phyloP scores from a whole-genome alignment of 306 rosid genomes.

The Trifolium repens region DNA sequence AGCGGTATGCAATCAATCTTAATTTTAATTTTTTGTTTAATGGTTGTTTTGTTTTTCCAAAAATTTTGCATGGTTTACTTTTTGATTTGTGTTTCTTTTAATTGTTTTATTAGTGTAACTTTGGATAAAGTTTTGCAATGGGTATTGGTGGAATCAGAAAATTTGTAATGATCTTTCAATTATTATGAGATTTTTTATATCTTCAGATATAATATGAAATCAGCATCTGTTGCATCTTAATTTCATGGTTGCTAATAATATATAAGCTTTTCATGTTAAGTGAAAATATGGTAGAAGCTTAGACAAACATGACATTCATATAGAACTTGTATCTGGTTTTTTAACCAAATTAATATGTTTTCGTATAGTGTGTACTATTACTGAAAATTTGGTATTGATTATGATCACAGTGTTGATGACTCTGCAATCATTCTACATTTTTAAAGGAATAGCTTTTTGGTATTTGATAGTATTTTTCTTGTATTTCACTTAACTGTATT shows the following conservation, averaged over 20 bases:
- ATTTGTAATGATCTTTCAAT: not conserved
- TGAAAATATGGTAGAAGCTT: not conserved
- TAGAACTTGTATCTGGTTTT: not conserved
- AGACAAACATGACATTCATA: not conserved
- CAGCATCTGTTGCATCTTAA: not conserved
- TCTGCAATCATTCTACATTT: not conserved
- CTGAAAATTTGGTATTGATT: not conserved
- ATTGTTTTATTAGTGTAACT: not conserved
- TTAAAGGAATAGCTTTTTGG: not conserved
- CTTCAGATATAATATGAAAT: not conserved
- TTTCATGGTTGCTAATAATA: not conserved
- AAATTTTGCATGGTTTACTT: not conserved
- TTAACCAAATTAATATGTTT: constrained; percentile 7
- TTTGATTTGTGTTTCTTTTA: not conserved
- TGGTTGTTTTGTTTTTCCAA: not conserved
- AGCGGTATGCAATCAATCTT: constrained; percentile 37
- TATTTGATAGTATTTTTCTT: not conserved
- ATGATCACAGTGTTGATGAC: not conserved
- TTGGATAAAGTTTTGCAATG: not conserved
- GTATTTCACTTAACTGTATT: not conserved
- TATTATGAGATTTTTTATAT: not conserved
- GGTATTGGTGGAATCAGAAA: not conserved
- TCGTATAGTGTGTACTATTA: not conserved
- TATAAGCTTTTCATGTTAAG: not conserved
- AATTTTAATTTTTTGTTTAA: not conserved